Base-by-base conservation (phyloP, 495 filamentous ascomycete genomes). In the Neurospora cerealis region DNA sequence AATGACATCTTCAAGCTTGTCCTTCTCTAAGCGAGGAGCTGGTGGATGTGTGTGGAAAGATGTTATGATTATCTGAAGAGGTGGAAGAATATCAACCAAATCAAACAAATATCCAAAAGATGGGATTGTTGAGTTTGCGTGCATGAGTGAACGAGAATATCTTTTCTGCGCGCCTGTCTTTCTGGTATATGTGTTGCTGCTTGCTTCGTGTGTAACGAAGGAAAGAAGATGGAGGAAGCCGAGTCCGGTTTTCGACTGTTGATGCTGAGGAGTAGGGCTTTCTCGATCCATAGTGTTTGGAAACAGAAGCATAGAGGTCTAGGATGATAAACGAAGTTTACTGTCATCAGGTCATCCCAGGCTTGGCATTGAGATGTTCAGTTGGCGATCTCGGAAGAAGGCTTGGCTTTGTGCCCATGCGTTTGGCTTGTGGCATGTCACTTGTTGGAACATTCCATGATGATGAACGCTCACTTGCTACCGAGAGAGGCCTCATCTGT, bases 1-100 rank as follows among this genome's bases (percentile, higher is more conserved):
- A 97, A 97, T 86, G 94, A 98, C 80, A 84, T 97, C 83, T 98
- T 97, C 89, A 90, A 90, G 77, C 87, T 98, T 73, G 86, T 95
- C 75, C 94, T 92, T 83, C 81, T 81, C 73, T 86, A 79, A 69
- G 73, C 46, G 48, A 62, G 54, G 4, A 66, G 72, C 10, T 39
- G 38, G 28, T 37, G 48, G 44, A 44, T 28, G 44, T 41, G 70
- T 38, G 28, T n/a, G 40, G 17, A 69, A 4, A 32, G 21, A 19
- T 37, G 40, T 34, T 66, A 9, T 4, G 54, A 66, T 17, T 66
- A 66, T 66, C 54, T 66, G 54, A 66, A 66, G 54, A 32, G 54
- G 54, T 34, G 54, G 54, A 66, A 34, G 54, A 66, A 66, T 66
- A 66, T 28, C 54, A 66, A 66, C 3, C 28, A 9, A 66, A 66